Percentiles rank a stretch among this genome's conserved stretches.
Evolutionary conservation across 2,329 filamentous ascomycete genomes (phyloP).

Genomic region (Colletotrichum trifolii): DNA sequence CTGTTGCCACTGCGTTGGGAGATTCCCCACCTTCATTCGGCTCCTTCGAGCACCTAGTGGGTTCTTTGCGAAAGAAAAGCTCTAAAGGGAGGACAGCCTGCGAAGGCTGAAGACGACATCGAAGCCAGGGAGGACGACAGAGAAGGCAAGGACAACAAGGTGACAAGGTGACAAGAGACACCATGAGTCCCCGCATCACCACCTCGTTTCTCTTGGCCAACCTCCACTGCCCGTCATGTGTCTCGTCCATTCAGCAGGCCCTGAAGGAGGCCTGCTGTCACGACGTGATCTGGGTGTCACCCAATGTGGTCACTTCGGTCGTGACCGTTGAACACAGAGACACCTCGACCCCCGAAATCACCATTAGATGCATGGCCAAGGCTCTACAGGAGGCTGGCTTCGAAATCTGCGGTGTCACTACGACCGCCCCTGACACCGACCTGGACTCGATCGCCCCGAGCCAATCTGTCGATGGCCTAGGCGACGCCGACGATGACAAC

Average conservation of each 20-base stretch:
- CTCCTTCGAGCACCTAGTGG: too few species aligned
- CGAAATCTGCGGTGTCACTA: constrained; percentile 63
- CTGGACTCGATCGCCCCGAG: constrained; percentile 40
- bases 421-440: constrained; percentile 45
- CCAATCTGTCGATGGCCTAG: constrained; percentile 23
- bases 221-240: constrained; percentile 82
- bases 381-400: constrained; percentile 69
- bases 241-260: constrained; percentile 71
- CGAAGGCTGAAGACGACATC: background rate
- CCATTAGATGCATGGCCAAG: constrained; percentile 56
- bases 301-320: constrained; percentile 77
- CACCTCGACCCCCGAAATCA: constrained; percentile 50
- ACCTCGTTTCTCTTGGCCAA: constrained; percentile 77
- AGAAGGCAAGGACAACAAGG: background rate
- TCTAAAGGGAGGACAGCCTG: background rate
- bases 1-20: too few species aligned
- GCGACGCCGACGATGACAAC: constrained; percentile 38
- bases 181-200: constrained; percentile 46
- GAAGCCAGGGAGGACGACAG: background rate
- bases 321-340: constrained; percentile 69
- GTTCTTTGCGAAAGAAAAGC: too few species aligned
- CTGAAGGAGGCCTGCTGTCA: constrained; percentile 59
- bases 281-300: constrained; percentile 69
- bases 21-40: too few species aligned
- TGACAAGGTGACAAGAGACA: background rate